Evolutionary conservation across 1,139 yeast genomes (phyloP).

Genomic region (Hemisphaericaspora xylanilytica): DNA sequence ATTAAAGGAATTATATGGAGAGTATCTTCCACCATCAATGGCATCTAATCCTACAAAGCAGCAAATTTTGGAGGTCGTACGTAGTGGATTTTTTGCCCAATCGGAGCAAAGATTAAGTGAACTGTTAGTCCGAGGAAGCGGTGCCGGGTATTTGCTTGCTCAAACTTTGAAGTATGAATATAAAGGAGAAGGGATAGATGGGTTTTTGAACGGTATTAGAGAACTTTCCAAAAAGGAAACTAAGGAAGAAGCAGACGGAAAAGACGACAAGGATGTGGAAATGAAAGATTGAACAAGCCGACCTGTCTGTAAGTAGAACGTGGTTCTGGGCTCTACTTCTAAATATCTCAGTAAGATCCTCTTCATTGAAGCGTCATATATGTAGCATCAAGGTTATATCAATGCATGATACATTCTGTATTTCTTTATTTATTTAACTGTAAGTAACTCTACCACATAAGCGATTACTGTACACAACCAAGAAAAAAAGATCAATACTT

Average conservation of each 20-base stretch:
- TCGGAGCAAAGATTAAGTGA: constrained; percentile 43
- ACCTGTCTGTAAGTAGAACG: too few relatives aligned
- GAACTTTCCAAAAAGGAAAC: constrained; percentile 25
- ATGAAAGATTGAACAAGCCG: constrained; percentile 7
- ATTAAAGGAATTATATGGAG: constrained; percentile 34
- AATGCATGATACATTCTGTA: too few relatives aligned
- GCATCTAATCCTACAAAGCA: constrained; percentile 33
- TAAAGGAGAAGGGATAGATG: constrained; percentile 58
- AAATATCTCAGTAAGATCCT: too few relatives aligned
- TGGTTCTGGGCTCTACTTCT: too few relatives aligned
- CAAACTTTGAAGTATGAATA: constrained; percentile 51
- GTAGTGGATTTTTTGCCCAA: constrained; percentile 55
- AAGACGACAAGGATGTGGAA: constrained; percentile 10
- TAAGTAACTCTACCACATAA: too few relatives aligned
- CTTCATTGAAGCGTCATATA: too few relatives aligned
- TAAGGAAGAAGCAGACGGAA: constrained; percentile 6
- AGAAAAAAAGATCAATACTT: too few relatives aligned
- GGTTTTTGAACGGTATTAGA: constrained; percentile 51
- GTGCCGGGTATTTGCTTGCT: constrained; percentile 54
- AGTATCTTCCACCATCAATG: constrained; percentile 44
- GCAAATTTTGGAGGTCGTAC: constrained; percentile 45
- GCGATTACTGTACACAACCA: too few relatives aligned
- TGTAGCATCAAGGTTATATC: too few relatives aligned
- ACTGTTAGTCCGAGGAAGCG: constrained; percentile 39
- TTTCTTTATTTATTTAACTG: too few relatives aligned